Base-by-base conservation (phyloP, 2,329 filamentous ascomycete species). In the Talaromyces sp. region DNA sequence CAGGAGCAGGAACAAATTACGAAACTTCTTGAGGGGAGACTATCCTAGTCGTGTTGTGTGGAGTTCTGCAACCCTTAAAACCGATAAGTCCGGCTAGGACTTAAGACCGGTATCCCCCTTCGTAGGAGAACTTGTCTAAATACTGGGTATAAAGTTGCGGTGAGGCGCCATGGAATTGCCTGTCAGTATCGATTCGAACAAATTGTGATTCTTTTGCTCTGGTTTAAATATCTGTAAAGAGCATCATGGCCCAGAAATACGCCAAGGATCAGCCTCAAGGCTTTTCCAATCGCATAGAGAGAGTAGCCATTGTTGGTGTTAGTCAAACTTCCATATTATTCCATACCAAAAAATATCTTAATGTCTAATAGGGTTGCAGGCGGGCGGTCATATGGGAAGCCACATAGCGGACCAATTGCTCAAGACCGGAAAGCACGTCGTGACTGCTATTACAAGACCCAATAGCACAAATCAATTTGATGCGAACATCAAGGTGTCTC, bases 251-350 rank as follows among this genome's bases (percentile, higher is more conserved):
- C 3, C 47, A 40, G 7, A 14, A 10, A 23, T 62, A 59, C 28
- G n/a, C 16, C 33, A 56, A 44, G 42, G 51, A 62, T 28, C 51
- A 62, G 28, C 51, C 61, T 16, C 9, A n/a, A 27, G 51, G 40
- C 9, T 59, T 59, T 34, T 12, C 7, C 18, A 62, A 62, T 16
- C 16, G 27, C 10, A 28, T 62, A 33, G 14, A 53, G 16, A 55
- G 27, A 4, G 31, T 62, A 16, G 61, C 61, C 30, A 16, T 62
- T 7, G 40, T 62, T 14, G 61, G 61, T 3, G 61, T 62, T 28
- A 5, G 60, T 59, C 5, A 33, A 44, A 12, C 28, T 16, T 42
- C n/a, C 7, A 7, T 10, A 16, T 47, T 47, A 2, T 10, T 47
- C 1, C 18, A 18, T 47, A 6, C 14, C 7, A 23, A 10, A 3